phyloP scores from a whole-genome alignment of 768 basidiomycete species.

The Naematelia encephala region DNA sequence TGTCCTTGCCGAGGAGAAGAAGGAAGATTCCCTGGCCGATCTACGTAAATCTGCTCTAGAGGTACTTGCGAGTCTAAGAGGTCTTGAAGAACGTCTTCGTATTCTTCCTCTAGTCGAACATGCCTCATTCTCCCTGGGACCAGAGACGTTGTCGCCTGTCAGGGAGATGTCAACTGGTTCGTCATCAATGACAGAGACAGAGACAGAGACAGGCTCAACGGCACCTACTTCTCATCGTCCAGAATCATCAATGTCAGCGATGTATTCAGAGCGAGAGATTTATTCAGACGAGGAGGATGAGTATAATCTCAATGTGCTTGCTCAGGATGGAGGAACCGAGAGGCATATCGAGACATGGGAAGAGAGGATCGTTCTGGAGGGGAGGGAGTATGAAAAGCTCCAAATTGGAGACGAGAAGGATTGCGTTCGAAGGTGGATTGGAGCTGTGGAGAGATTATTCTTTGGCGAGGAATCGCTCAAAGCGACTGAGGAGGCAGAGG shows the following conservation, averaged over 20 bases:
- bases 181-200: not conserved
- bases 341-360: constrained; percentile 30
- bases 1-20: not conserved
- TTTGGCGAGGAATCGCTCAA: not conserved
- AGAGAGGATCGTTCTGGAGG: constrained; percentile 33
- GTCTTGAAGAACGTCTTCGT: constrained; percentile 73
- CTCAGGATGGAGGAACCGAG: constrained; percentile 15
- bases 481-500: constrained; percentile 12
- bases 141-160: not conserved
- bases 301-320: constrained; percentile 56
- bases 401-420: constrained; percentile 17
- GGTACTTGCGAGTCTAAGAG: constrained; percentile 72
- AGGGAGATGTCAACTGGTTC: not conserved
- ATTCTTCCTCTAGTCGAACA: constrained; percentile 1
- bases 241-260: constrained; percentile 12
- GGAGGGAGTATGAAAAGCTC: constrained; percentile 18
- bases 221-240: constrained; percentile 14
- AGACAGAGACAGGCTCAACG: not conserved
- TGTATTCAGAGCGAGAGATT: constrained; percentile 14
- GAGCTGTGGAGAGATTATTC: constrained; percentile 28
- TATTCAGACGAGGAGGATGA: constrained; percentile 54
- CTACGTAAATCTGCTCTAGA: constrained; percentile 78
- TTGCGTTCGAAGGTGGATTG: constrained; percentile 25
- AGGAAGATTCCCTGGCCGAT: constrained; percentile 57
- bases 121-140: not conserved